Evolutionary conservation across 2,329 filamentous ascomycete genomes (phyloP).

Genomic region (Metarhizium album): DNA sequence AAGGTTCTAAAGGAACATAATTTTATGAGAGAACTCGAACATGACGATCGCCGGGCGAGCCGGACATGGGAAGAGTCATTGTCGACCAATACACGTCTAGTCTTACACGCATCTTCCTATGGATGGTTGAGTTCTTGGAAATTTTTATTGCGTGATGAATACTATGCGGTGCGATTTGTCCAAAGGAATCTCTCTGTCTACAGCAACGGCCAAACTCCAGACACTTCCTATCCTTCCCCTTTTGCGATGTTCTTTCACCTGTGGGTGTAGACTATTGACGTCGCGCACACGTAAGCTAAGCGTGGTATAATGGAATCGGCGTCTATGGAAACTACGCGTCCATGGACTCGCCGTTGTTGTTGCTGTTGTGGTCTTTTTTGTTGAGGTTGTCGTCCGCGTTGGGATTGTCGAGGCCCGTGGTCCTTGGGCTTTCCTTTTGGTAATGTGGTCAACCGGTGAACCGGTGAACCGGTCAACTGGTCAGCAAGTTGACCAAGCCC

Average conservation of each 20-base stretch:
- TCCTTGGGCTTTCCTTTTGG: not conserved
- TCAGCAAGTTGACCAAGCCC: no score
- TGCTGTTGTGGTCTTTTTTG: not conserved
- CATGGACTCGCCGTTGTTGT: not conserved
- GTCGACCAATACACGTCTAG: no score
- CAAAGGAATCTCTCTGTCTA: not conserved
- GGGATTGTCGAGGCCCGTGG: not conserved
- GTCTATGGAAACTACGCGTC: not conserved
- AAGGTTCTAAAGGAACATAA: no score
- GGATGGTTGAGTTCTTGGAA: no score
- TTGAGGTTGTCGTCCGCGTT: not conserved
- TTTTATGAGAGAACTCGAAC: no score
- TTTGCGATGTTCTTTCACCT: not conserved
- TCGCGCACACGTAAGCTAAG: not conserved
- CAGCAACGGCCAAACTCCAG: not conserved
- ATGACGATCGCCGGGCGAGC: no score
- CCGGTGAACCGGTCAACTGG: not conserved
- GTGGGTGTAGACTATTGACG: not conserved
- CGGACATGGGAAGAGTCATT: no score
- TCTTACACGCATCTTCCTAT: no score
- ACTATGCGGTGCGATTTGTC: not conserved
- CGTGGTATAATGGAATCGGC: not conserved
- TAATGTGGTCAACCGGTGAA: not conserved
- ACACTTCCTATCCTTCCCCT: not conserved
- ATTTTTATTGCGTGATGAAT: not conserved